Evolutionary conservation across 2,329 filamentous ascomycete species (phyloP).

Genomic region (Fusarium sp.): DNA sequence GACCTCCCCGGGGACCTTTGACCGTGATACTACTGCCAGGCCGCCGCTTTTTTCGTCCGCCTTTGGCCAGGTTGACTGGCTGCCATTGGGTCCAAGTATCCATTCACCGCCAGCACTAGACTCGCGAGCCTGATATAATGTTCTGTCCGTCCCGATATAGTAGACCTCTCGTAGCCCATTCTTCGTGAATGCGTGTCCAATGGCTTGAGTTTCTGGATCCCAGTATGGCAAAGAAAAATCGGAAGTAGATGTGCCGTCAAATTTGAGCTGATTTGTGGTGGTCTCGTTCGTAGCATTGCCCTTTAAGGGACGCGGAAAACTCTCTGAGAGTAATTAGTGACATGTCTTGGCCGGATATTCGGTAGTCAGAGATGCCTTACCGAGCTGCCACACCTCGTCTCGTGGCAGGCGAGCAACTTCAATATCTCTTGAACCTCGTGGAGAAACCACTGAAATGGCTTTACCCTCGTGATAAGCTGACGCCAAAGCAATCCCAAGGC

Average conservation of each 20-base stretch:
- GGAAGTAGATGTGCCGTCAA: background rate
- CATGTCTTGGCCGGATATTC: rapidly evolving
- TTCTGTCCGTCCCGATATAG: background rate
- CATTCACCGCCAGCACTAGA: background rate
- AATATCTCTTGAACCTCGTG: background rate
- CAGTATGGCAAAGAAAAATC: background rate
- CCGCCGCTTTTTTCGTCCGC: background rate
- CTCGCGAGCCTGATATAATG: background rate
- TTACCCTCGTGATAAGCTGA: background rate
- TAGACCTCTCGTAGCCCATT: background rate
- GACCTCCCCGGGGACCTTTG: background rate
- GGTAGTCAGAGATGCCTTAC: background rate
- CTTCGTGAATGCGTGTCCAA: background rate
- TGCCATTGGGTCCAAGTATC: background rate
- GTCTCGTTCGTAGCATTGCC: background rate
- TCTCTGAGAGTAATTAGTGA: background rate
- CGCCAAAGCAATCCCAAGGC: background rate
- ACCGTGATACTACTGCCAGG: background rate
- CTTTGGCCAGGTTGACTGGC: background rate
- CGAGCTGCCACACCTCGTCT: background rate
- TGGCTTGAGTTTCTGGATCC: background rate
- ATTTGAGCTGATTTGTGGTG: background rate
- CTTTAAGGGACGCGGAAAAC: background rate
- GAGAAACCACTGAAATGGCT: background rate
- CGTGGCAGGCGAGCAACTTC: background rate